Conservation (phyloP, 441 rosid species). For the Erysimum pusillum region DNA sequence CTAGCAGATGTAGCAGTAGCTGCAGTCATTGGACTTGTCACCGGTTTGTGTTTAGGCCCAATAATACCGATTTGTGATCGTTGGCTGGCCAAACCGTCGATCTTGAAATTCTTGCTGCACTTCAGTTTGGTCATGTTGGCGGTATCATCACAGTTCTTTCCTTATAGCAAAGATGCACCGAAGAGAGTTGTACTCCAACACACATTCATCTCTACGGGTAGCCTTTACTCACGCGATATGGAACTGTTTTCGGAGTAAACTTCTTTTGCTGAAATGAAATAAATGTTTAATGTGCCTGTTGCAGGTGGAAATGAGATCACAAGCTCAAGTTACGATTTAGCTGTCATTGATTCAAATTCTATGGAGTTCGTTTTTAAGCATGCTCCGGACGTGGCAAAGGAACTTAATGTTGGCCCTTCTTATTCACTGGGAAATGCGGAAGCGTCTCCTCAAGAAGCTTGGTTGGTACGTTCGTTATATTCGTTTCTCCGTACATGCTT, state of each 20-base stretch:
- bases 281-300: conserved; percentile 40
- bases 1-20: conserved; percentile 80
- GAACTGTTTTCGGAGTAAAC: background rate
- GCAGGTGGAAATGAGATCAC: conserved; percentile 72
- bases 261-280: conserved; percentile 1
- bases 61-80: conserved; percentile 75
- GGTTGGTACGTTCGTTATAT: conserved; percentile 67
- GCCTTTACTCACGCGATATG: background rate
- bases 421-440: conserved; percentile 61
- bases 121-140: conserved; percentile 78
- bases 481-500: background rate
- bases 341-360: conserved; percentile 86
- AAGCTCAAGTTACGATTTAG: conserved; percentile 76
- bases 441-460: conserved; percentile 58
- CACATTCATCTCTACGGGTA: conserved; percentile 80
- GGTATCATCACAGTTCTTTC: conserved; percentile 91
- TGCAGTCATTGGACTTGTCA: conserved; percentile 68
- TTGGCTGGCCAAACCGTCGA: conserved; percentile 82
- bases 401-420: conserved; percentile 60
- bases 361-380: conserved; percentile 73
- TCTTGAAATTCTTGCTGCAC: conserved; percentile 81
- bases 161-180: conserved; percentile 87
- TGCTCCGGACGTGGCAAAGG: conserved; percentile 75
- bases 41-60: conserved; percentile 90
- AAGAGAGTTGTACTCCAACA: conserved; percentile 94